Conservation (phyloP, 306 rosid genomes). For the Boehmeria nivea region DNA sequence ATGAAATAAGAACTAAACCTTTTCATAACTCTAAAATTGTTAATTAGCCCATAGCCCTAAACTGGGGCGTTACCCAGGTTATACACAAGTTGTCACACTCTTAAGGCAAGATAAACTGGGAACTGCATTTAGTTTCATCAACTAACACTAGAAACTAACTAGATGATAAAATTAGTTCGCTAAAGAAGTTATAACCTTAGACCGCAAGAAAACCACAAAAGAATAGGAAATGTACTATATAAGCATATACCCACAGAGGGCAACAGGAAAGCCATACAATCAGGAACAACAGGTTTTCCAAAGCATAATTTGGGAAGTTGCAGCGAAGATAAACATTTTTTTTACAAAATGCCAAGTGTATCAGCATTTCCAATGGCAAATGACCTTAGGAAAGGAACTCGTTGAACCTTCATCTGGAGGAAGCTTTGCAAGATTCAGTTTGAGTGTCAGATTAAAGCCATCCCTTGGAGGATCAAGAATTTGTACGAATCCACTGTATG, state of each 20-base stretch:
- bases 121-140: not conserved
- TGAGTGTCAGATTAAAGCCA: constrained; percentile 91
- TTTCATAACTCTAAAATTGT: too few species aligned
- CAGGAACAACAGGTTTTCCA: not conserved
- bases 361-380: constrained; percentile 30
- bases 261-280: not conserved
- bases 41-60: not conserved
- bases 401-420: constrained; percentile 77
- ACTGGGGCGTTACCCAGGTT: not conserved
- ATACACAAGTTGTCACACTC: not conserved
- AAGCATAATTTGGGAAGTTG: not conserved
- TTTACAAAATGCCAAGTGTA: constrained; percentile 14
- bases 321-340: not conserved
- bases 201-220: not conserved
- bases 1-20: too few species aligned
- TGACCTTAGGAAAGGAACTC: constrained; percentile 43
- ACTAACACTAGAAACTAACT: not conserved
- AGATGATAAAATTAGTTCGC: not conserved
- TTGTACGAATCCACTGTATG: constrained; percentile 67
- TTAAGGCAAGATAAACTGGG: not conserved
- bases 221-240: too few species aligned
- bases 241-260: too few species aligned
- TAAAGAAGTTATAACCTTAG: not conserved
- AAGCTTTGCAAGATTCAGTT: constrained; percentile 71
- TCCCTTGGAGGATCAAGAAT: constrained; percentile 97